A percentile compares a stretch with the other conserved stretches of the same genome.
Evolutionary conservation across 768 basidiomycete species (phyloP).

Genomic region (Harrya chromipes): DNA sequence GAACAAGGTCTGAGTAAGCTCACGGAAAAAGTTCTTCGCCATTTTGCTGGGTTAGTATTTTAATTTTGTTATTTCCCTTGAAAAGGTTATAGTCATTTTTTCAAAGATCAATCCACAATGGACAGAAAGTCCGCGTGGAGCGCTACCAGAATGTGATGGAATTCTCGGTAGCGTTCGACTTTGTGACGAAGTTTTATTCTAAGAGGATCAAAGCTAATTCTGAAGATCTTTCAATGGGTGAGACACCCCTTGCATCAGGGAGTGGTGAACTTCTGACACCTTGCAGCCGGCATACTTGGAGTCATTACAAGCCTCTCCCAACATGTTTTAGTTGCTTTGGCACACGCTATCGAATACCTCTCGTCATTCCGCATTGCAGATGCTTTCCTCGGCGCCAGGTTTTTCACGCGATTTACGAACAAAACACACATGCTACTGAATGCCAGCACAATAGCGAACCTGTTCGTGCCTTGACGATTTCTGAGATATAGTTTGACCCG

Average conservation of each 20-base stretch:
- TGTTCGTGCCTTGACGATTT: constrained; percentile 38
- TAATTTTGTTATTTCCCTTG: constrained; percentile 1
- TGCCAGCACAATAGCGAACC: constrained; percentile 81
- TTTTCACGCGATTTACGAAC: constrained; percentile 76
- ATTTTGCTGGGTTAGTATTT: constrained; percentile 59
- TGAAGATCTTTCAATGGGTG: constrained; percentile 30
- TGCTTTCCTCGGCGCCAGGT: constrained; percentile 70
- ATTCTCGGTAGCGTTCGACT: constrained; percentile 68
- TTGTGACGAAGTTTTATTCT: constrained; percentile 64
- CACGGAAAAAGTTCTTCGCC: constrained; percentile 71
- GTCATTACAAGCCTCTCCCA: constrained; percentile 64
- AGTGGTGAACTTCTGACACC: neutral
- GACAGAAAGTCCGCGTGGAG: constrained; percentile 59
- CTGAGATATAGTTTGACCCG: neutral
- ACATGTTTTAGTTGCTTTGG: constrained; percentile 66
- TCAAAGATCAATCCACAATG: constrained; percentile 38
- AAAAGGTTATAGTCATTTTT: constrained; percentile 2
- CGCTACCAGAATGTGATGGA: constrained; percentile 50
- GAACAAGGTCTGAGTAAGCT: constrained; percentile 54
- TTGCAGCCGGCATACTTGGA: constrained; percentile 59
- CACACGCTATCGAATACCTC: constrained; percentile 69
- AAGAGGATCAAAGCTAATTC: constrained; percentile 44
- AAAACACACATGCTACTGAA: constrained; percentile 84
- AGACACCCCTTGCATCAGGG: neutral
- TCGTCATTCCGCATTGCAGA: constrained; percentile 74